Percentiles rank a stretch among this genome's conserved stretches.
Conservation (phyloP, 352 stramenopile genomes). For the Pythium folliculosum region DNA sequence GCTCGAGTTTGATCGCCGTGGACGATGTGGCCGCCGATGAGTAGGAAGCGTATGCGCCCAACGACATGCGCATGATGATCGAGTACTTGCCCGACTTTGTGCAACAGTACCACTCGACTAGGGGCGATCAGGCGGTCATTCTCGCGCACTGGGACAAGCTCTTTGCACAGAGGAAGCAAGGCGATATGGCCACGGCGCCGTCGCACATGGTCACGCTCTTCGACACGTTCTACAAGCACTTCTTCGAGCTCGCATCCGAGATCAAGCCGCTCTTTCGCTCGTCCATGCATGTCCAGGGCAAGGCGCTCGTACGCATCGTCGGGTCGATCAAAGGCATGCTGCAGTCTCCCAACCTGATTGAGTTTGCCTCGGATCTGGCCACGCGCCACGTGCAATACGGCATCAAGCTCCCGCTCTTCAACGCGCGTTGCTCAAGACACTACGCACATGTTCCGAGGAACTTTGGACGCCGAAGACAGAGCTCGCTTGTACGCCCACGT, state of each 20-base stretch:
- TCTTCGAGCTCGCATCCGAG: slow-evolving; percentile 39
- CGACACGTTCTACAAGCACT: slow-evolving; percentile 44
- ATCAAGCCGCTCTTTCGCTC: slow-evolving; percentile 45
- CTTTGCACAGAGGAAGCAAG: slow-evolving; percentile 26
- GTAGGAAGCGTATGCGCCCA: slow-evolving; percentile 20
- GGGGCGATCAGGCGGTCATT: slow-evolving; percentile 25
- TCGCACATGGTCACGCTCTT: slow-evolving; percentile 41
- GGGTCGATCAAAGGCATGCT: slow-evolving; percentile 42
- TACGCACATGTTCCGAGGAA: slow-evolving; percentile 33
- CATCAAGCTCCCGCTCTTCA: slow-evolving; percentile 41
- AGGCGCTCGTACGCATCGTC: slow-evolving; percentile 43
- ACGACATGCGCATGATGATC: slow-evolving; percentile 26
- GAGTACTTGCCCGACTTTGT: slow-evolving; percentile 37
- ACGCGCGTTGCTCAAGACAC: slow-evolving; percentile 32
- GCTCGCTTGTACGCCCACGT: slow-evolving; percentile 35
- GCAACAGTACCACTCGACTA: slow-evolving; percentile 30
- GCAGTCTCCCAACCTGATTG: slow-evolving; percentile 35
- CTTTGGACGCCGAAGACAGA: slow-evolving; percentile 35
- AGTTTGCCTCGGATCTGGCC: slow-evolving; percentile 29
- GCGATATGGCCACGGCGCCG: slow-evolving; percentile 12
- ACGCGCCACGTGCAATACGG: slow-evolving; percentile 44
- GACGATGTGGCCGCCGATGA: slow-evolving; percentile 12
- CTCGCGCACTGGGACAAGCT: slow-evolving; percentile 36
- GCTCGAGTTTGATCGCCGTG: slow-evolving; percentile 25
- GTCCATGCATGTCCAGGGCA: slow-evolving; percentile 45